Evolutionary conservation across 208 protist genomes (phyloP).

Genomic region (Leishmania tarentolae): DNA sequence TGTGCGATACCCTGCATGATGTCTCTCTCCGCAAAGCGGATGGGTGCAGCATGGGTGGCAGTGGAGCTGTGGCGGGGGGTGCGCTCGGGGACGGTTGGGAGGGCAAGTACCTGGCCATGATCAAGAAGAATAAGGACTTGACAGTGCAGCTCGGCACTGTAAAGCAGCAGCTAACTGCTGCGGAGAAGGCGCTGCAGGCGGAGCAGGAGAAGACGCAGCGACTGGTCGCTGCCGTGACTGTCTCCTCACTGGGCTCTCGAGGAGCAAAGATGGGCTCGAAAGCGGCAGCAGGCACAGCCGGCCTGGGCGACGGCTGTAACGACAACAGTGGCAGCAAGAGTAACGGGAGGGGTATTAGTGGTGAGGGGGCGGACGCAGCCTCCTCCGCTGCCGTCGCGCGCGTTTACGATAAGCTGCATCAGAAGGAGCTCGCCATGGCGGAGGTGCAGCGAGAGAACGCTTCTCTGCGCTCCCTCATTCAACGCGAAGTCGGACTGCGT

Average conservation of each 20-base stretch:
- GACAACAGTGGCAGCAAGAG: not conserved
- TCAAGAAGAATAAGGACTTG: conserved; percentile 44
- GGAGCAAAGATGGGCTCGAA: not conserved
- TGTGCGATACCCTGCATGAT: conserved; percentile 35
- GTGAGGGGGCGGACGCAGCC: conserved; percentile 13
- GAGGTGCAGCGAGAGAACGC: conserved; percentile 60
- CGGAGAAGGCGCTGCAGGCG: conserved; percentile 34
- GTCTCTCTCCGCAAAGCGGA: conserved; percentile 13
- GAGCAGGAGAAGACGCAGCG: conserved; percentile 43
- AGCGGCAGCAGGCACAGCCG: not conserved
- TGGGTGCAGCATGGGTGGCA: not conserved
- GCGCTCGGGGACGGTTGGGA: conserved; percentile 48
- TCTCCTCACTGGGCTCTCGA: conserved; percentile 15
- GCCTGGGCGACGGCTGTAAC: not conserved
- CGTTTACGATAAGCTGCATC: conserved; percentile 58
- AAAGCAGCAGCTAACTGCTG: conserved; percentile 27
- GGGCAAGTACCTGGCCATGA: conserved; percentile 64
- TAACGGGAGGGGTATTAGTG: not conserved
- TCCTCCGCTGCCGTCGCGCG: conserved; percentile 34
- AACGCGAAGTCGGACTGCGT: conserved; percentile 57
- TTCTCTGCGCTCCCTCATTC: conserved; percentile 49
- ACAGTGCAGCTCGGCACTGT: conserved; percentile 50
- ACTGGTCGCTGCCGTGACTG: conserved; percentile 16
- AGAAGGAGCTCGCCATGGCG: conserved; percentile 46
- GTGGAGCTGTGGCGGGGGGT: not conserved